Base-by-base conservation (phyloP, 2,329 filamentous ascomycete species). In the Scytalidium sp. region DNA sequence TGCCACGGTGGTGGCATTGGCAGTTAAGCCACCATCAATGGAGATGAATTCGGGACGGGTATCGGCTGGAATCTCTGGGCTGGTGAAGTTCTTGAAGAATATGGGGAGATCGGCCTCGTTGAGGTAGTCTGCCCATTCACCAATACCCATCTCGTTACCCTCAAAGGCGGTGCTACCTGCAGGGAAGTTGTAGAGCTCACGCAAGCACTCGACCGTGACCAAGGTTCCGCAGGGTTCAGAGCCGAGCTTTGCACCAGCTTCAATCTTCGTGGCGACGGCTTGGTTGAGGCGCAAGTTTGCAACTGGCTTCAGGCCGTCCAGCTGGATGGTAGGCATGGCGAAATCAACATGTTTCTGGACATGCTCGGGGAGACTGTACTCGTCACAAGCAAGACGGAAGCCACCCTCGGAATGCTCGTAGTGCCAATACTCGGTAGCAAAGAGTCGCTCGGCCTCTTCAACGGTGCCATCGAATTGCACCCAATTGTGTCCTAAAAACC, bases 121-220 rank as follows among this genome's bases (percentile, higher is more conserved):
- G 57, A 79, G 79, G 41, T 80, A 74, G 25, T 73, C 71, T n/a
- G 69, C 75, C 56, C 75, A 78, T 58, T 80, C 76, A 36, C 77
- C 75, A 25, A 81, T 75, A 29, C 75, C 76, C 23, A 77, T 71
- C 47, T 69, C 71, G 59, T 80, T 81, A 58, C 70, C 69, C 23
- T 42, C 17, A 17, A 42, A 45, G 32, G 63, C 62, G 7, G 64
- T 62, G 3, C 62, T 64, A 9, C 70, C 70, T 6, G 67, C 54
- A n/a, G 74, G 68, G 48, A 75, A 73, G 1, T 64, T 57, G 56
- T 80, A 80, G 17, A 80, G 61, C 10, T 74, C 73, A 32, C 70
- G 71, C 51, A 80, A 69, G 55, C 81, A 84, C 43, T 73, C 72
- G 0, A 79, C 77, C 0, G 78, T 82, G 54, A 83, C 79, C 55